Evolutionary conservation across 2,329 filamentous ascomycete species (phyloP), one percentile per base, ranked within the genome.

Genomic region (Hansfordia pulvinata): DNA sequence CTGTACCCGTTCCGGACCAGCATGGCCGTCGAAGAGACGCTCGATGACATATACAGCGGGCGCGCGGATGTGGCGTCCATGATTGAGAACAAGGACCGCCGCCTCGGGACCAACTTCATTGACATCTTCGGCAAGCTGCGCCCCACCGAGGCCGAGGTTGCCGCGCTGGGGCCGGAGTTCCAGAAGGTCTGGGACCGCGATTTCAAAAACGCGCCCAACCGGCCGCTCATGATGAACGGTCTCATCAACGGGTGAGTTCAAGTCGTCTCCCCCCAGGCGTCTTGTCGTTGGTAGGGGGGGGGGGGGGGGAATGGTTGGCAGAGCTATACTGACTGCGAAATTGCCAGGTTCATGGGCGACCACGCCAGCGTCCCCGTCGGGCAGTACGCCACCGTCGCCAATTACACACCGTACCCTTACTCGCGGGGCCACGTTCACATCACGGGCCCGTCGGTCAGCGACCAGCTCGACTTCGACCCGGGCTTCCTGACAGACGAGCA

Each of bases 351-450:
- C 32, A 31, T 41, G 3, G 41, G 38, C 22, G 36, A 58, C 56
- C 48, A 42, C 18, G 40, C 46, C 1, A 36, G 43, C 8, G 46
- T 57, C 18, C 42, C 34, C n/a, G 28, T 22, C 3, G 34, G 36
- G 36, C 61, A 71, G 32, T 73, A 71, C 40, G 43, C 68, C 15
- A 58, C 62, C 1, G 40, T 59, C 18, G 62, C 49, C 3, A 55
- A 52, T 10, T 75, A 64, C 43, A 65, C 66, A 1, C 58, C 60
- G 3, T 75, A 76, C 38, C 70, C 70, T 0, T 69, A 65, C 39
- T 71, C 67, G 3, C 60, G 69, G 1, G 72, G 72, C 5, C 54
- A 56, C 30, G 58, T 75, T 33, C 71, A 78, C 49, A 73, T 77
- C 39, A 61, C 55, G 1, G 54, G 56, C 1, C 46, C 54, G 3